Evolutionary conservation across 2,329 filamentous ascomycete genomes (phyloP), one percentile per base, ranked within the genome.

Genomic region (Aureobasidium vineae): DNA sequence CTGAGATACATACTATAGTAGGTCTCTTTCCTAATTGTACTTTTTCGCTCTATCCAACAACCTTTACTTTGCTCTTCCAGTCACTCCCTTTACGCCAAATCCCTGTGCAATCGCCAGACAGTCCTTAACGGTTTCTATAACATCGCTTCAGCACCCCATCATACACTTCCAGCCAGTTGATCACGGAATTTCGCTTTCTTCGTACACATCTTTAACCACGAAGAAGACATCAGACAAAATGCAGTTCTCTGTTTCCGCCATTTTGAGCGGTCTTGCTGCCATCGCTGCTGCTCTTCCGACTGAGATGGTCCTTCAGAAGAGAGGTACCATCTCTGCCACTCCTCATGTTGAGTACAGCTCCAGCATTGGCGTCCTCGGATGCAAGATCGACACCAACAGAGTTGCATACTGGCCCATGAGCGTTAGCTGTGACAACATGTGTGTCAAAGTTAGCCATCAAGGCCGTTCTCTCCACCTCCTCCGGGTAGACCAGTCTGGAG

Each of bases 381-480:
- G 85, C 81, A 84, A 85, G 75, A 80, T 87, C 75, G 75, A 87
- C 77, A 85, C 81, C 68, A 82, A 87, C 78, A 84, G 84, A 50
- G 80, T 87, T 43, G 85, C 85, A 68, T 87, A 87, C 80, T 87
- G 84, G 83, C 85, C 85, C 7, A 72, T 72, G 28, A 73, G 78
- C 5, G 78, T 84, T 56, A 79, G 79, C 77, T 87, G 85, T 78
- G 77, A 81, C 77, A 79, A 83, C 73, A 79, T 87, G 70, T 87
- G 85, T 76, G 77, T 86, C 71, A 81, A 82, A 74, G 77, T 87
- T 68, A 79, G 77, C 66, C 41, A 68, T 56, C 57, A 56, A 38
- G 82, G 76, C 66, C 82, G 83, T 68, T 78, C 76, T 45, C 74
- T 88, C 66, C 80, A 85, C 70, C 83, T 91, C 63, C 81, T 87